These are phyloP conservation scores for Diaporthe australafricana DNA, from an alignment of 2,329 filamentous ascomycete species.

Conservation along the genomic window DNA sequence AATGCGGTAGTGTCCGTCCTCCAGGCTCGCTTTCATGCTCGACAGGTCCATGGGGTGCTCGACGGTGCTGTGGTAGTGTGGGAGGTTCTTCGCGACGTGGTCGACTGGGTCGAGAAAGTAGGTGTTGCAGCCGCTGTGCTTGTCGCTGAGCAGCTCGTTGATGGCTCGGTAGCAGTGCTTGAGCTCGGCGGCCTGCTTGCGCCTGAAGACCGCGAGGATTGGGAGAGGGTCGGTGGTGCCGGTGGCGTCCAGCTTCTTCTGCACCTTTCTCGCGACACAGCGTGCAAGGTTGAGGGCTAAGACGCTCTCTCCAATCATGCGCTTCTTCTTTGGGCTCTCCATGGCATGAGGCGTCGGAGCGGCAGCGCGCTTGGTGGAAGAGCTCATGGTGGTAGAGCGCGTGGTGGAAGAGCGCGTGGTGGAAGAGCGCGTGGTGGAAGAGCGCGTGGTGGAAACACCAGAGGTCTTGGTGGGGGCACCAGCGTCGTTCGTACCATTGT, in stretches of 20 bases:
- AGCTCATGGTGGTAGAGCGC: too few species aligned
- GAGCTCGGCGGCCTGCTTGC: neutral
- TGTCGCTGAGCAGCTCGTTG: neutral
- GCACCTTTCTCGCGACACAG: too few species aligned
- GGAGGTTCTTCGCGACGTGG: slow-evolving; percentile 92
- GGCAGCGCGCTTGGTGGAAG: neutral
- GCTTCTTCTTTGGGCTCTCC: neutral
- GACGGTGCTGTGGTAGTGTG: slow-evolving; percentile 90
- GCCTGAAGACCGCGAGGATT: neutral
- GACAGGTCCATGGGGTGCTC: slow-evolving; percentile 96
- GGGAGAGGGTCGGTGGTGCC: too few species aligned
- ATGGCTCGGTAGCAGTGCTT: neutral
- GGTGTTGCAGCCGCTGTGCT: neutral
- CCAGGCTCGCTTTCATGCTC: slow-evolving; percentile 82
- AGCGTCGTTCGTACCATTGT: too few species aligned
- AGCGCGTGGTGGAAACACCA: too few species aligned
- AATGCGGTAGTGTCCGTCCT: slow-evolving; percentile 80
- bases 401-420: too few species aligned
- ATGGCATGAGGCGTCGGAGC: neutral
- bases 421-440: too few species aligned
- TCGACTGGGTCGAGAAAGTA: slow-evolving; percentile 85
- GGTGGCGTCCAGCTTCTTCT: too few species aligned
- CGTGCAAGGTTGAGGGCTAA: too few species aligned
- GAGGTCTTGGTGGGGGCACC: too few species aligned
- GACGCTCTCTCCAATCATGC: neutral